Evolutionary conservation across 495 filamentous ascomycete genomes (phyloP).

Genomic region (Hypoxylon trugodes): DNA sequence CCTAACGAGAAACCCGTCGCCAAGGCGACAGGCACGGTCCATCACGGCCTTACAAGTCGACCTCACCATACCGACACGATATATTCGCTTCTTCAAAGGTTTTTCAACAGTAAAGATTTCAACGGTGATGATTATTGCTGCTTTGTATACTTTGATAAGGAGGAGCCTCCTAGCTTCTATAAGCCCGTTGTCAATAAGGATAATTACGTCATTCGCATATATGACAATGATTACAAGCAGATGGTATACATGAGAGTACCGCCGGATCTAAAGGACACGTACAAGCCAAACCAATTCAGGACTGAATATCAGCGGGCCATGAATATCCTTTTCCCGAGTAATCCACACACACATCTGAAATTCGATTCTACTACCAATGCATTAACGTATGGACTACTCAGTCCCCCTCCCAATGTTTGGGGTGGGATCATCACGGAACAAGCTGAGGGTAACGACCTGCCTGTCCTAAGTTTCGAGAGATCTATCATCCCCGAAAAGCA

Average conservation of each 20-base stretch:
- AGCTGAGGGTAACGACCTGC: background rate
- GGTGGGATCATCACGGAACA: background rate
- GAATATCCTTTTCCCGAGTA: background rate
- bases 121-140: background rate
- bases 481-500: background rate
- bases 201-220: conserved; percentile 22
- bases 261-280: background rate
- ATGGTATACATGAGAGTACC: conserved; percentile 41
- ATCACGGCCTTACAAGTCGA: background rate
- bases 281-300: conserved; percentile 31
- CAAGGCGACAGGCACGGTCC: conserved; percentile 11
- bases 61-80: background rate
- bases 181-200: conserved; percentile 18
- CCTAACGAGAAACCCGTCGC: background rate
- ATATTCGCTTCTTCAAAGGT: conserved; percentile 6
- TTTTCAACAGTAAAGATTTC: background rate
- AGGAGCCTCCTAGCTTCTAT: conserved; percentile 8
- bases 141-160: conserved; percentile 32
- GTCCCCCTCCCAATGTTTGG: conserved; percentile 32
- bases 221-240: background rate
- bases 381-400: conserved; percentile 22
- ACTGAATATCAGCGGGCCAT: conserved; percentile 31
- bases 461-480: conserved; percentile 4
- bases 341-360: conserved; percentile 24
- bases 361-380: background rate